These are phyloP conservation scores for Eustoma russellianum DNA, from an alignment of 257 asterid genomes.

Conservation along the genomic window DNA sequence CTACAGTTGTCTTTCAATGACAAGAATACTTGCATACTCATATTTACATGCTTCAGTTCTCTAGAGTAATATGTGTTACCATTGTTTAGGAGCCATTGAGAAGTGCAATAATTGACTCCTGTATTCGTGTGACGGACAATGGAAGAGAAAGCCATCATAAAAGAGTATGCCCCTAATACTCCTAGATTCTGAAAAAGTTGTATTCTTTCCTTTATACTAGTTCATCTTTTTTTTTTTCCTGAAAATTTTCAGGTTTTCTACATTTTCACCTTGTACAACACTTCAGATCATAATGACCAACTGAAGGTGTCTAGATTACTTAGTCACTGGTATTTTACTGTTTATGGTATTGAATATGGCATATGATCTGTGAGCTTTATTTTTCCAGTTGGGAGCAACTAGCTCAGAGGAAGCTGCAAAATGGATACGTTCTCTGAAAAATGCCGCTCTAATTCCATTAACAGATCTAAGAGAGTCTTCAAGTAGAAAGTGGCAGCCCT, in stretches of 20 bases:
- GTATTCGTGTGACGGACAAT: slow-evolving; percentile 77
- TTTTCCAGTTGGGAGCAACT: slow-evolving; percentile 61
- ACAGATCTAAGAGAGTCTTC: slow-evolving; percentile 32
- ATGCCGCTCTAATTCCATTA: slow-evolving; percentile 46
- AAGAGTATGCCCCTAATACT: slow-evolving; percentile 35
- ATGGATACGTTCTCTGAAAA: slow-evolving; percentile 66
- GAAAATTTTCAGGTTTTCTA: slow-evolving; percentile 30
- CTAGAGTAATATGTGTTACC: no score
- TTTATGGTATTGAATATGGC: background rate
- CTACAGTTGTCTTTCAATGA: no score
- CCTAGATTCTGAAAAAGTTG: background rate
- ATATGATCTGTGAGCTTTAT: slow-evolving; percentile 9
- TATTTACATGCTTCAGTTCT: no score
- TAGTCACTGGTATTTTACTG: slow-evolving; percentile 3
- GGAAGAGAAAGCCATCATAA: slow-evolving; percentile 74
- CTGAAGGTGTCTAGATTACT: slow-evolving; percentile 46
- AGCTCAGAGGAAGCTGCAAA: slow-evolving; percentile 83
- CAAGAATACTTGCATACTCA: no score
- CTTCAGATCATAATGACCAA: slow-evolving; percentile 67
- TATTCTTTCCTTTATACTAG: slow-evolving; percentile 4
- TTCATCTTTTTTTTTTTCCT: background rate
- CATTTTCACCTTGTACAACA: slow-evolving; percentile 41
- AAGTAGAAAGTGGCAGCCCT: slow-evolving; percentile 66
- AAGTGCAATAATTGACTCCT: slow-evolving; percentile 84
- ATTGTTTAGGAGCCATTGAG: slow-evolving; percentile 59